phyloP scores from a whole-genome alignment of 129 eudicot species.

The Flaveria robusta region DNA sequence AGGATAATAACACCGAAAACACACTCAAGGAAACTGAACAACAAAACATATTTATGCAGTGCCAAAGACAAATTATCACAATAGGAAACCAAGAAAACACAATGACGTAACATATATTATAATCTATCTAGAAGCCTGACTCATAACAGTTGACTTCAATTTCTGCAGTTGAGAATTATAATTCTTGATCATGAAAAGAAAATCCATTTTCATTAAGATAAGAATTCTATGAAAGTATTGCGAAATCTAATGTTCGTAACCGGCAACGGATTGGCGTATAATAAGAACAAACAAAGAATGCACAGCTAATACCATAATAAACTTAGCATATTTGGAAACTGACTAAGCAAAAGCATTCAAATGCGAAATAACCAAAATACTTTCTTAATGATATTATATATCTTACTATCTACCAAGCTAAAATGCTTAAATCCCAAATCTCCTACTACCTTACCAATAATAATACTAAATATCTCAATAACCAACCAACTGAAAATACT shows the following conservation, averaged over 20 bases:
- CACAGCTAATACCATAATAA: conserved; percentile 15
- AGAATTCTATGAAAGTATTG: not conserved
- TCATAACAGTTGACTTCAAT: not conserved
- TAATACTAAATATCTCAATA: not conserved
- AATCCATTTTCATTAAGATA: not conserved
- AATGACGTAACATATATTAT: not conserved
- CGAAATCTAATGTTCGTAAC: not conserved
- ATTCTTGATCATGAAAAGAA: not conserved
- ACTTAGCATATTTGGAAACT: not conserved
- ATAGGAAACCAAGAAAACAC: not conserved
- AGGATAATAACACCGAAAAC: not conserved
- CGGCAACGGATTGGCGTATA: not conserved
- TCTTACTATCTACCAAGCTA: not conserved
- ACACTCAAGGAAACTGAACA: not conserved
- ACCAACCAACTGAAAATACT: conserved; percentile 3
- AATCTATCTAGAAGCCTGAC: conserved; percentile 5
- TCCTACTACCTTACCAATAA: not conserved
- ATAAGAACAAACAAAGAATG: not conserved
- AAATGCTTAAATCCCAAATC: not conserved
- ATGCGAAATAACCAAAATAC: not conserved
- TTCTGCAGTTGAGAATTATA: not conserved
- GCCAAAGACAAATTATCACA: not conserved
- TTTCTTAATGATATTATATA: not conserved
- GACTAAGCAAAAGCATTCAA: too few relatives aligned
- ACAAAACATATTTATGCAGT: not conserved